Evolutionary conservation across 805 yeast species (phyloP), one percentile per base, ranked within the genome.

Genomic region (Myxozyma monticola): DNA sequence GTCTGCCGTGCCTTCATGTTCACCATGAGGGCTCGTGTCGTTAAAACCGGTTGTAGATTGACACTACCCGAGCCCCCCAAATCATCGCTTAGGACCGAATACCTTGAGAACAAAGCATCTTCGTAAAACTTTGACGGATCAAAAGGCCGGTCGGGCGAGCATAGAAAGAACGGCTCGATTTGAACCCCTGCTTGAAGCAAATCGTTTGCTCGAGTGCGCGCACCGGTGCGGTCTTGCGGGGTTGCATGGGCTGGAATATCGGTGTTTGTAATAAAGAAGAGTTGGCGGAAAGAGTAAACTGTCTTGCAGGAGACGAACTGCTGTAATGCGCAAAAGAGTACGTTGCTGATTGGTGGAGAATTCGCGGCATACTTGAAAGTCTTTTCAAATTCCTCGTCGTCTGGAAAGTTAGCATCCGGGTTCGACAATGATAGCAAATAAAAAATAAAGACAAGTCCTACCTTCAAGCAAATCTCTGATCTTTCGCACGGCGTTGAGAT

Each of bases 231-330:
- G 2, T 72, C 68, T 5, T 64, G 70, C 1, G 60, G 49, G 14
- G 74, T 71, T 6, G 70, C 69, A 45, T 72, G 71, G 55, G 69
- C 76, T 0, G 96, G 97, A 39, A 67, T 68, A 58, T 85, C 93
- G 63, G 84, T 81, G 63, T 83, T 85, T 0, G 96, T 87, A 61
- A 89, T 79, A 62, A 88, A 69, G 56, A 88, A 76, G 2, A 87
- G 68, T 60, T 84, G 81, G 57, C 77, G 79, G 37, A 74, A 75
- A 42, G 79, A 78, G 64, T 75, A 83, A 21, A 68, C 12, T 65
- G 65, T 15, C 14, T 71, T 70, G 3, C 67, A 65, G 31, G 70
- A 64, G 14, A 70, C 62, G 54, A 85, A 81, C 51, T 81, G 83
- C 45, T 79, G 83, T 46, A 80, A 76, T 7, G 83, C 67, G 20